phyloP scores from a whole-genome alignment of 371 early-diverging fungal species.

The Mortierella polycephala region DNA sequence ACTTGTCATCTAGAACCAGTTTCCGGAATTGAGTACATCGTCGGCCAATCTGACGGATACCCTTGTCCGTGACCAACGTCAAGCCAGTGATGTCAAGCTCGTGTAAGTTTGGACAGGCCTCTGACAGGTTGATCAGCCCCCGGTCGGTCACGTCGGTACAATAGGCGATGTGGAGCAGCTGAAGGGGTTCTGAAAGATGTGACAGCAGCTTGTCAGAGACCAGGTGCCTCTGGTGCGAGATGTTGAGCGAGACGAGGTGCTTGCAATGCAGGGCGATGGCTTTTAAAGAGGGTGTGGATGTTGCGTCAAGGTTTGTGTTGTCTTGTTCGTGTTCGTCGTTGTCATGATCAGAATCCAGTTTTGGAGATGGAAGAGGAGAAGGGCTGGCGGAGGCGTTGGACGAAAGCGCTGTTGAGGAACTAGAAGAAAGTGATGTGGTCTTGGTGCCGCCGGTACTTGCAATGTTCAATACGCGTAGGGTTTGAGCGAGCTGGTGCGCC shows the following conservation, averaged over 20 bases:
- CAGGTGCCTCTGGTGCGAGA: conserved; percentile 6
- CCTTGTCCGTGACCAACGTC: conserved; percentile 11
- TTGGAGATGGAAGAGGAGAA: neutral
- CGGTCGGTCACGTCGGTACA: conserved; percentile 27
- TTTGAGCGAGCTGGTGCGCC: neutral
- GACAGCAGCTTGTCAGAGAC: conserved; percentile 5
- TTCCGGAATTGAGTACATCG: conserved; percentile 7
- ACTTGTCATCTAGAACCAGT: conserved; percentile 23
- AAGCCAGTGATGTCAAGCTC: conserved; percentile 31
- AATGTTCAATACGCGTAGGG: conserved; percentile 9
- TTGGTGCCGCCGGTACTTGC: neutral
- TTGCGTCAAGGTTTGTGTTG: neutral
- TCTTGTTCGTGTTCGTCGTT: too few species aligned
- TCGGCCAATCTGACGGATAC: conserved; percentile 13
- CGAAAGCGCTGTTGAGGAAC: neutral
- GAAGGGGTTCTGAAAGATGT: neutral
- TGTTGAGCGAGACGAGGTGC: conserved; percentile 16
- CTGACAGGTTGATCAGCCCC: conserved; percentile 7
- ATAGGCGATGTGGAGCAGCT: conserved; percentile 14
- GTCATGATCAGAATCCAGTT: neutral
- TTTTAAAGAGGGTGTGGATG: neutral
- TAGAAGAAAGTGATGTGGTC: neutral
- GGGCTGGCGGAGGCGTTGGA: neutral
- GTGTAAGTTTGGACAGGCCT: conserved; percentile 5
- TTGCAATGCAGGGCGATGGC: conserved; percentile 15